Base-by-base conservation (phyloP, 2,329 filamentous ascomycete genomes). In the Elsinoe fawcettii region DNA sequence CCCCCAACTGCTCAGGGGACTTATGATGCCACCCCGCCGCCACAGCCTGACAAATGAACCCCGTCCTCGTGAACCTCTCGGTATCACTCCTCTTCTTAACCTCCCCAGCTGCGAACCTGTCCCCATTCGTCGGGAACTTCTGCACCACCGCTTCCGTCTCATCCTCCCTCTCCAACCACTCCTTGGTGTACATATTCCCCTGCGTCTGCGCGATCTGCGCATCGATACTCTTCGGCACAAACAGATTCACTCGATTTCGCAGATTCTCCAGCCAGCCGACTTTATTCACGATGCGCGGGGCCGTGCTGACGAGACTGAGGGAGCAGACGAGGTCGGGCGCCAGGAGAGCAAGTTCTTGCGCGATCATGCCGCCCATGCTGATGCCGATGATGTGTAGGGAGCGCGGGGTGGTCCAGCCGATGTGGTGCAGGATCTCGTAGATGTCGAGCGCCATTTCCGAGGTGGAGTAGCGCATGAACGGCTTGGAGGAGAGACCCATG, bases 301-400 rank as follows among this genome's bases (percentile, higher is more conserved):
- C 75, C 9, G 77, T 79, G 5, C 77, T 78, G 22, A 79, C 70
- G 14, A 80, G 70, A 18, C 74, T 74, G 16, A 80, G 66, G n/a
- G 74, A 75, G 59, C 73, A 76, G 57, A 79, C 74, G 11, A 76
- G 71, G 2, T 72, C 63, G 1, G 77, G 77, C 22, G 77, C 74
- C n/a, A 75, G 67, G 32, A 70, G 64, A 14, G 71, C 73, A 3
- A 96, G 67, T 73, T 96, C 90, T 71, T 95, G 90, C 2, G 88
- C 83, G 65, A 96, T 92, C 90, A 96, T 95, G 66, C 90, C 90
- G 61, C 90, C 90, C 80, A 95, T 87, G 59, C 85, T 89, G 62
- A 92, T 83, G 57, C 90, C 90, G 32, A 87, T 76, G 55, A 95
- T 69, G 73, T 96, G 84, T 12, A 86, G 63, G 54, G 81, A 68